Conservation (phyloP, 192 early-diverging fungal genomes). For the Linderina pennispora region DNA sequence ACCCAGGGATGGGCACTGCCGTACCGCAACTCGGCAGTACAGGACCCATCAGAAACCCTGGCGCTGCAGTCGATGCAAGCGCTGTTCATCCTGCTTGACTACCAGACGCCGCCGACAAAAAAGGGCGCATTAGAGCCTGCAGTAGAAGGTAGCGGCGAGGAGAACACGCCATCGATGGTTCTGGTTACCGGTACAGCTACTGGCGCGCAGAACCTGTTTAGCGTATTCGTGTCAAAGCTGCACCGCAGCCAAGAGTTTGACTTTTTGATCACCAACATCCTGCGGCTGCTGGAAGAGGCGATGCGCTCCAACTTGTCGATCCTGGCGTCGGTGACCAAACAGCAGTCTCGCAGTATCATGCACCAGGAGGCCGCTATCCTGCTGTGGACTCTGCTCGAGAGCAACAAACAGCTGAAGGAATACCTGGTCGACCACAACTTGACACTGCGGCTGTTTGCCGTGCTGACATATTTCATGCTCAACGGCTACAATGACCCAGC, state of each 20-base stretch:
- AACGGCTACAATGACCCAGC: conserved; percentile 31
- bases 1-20: conserved; percentile 82
- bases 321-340: conserved; percentile 31
- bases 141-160: conserved; percentile 1
- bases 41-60: conserved; percentile 66
- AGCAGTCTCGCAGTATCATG: conserved; percentile 26
- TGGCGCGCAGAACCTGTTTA: conserved; percentile 63
- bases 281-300: conserved; percentile 77
- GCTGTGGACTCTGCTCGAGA: conserved; percentile 78
- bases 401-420: conserved; percentile 53
- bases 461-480: conserved; percentile 46
- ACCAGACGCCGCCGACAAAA: conserved; percentile 43
- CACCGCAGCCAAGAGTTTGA: conserved; percentile 80
- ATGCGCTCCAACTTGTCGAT: conserved; percentile 49
- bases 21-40: conserved; percentile 78
- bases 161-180: conserved; percentile 26
- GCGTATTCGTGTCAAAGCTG: conserved; percentile 72
- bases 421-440: conserved; percentile 44
- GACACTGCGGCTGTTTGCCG: conserved; percentile 31
- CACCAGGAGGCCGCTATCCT: conserved; percentile 71
- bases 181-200: conserved; percentile 28
- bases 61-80: conserved; percentile 65
- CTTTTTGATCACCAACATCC: conserved; percentile 69
- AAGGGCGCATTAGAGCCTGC: background rate
- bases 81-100: conserved; percentile 60